Evolutionary conservation across 2,329 filamentous ascomycete genomes (phyloP).

Genomic region (Hymenoscyphus repandus): DNA sequence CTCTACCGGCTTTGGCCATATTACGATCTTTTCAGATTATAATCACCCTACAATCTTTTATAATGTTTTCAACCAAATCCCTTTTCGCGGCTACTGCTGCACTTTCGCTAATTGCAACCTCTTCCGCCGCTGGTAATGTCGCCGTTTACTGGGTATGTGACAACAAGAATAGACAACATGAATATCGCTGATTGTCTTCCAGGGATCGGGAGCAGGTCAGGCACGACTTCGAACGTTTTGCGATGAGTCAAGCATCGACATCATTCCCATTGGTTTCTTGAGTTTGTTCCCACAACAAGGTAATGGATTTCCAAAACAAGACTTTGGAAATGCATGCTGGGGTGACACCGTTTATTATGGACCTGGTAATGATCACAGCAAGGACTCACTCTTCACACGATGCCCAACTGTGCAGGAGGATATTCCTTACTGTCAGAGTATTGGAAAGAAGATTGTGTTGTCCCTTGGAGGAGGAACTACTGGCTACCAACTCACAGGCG

Average conservation of each 20-base stretch:
- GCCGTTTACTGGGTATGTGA: conserved; percentile 38
- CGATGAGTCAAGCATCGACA: conserved; percentile 35
- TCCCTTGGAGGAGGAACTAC: conserved; percentile 34
- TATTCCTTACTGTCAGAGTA: conserved; percentile 36
- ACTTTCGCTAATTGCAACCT: conserved; percentile 22
- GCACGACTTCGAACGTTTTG: conserved; percentile 35
- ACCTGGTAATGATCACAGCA: conserved; percentile 26
- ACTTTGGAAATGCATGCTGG: conserved; percentile 40
- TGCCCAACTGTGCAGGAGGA: conserved; percentile 35
- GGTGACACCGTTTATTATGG: conserved; percentile 22
- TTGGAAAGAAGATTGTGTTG: conserved; percentile 37
- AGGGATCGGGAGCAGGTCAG: conserved; percentile 39
- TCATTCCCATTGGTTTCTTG: conserved; percentile 40
- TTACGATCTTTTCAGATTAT: conserved; percentile 26
- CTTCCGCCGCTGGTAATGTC: conserved; percentile 33
- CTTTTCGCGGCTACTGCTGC: conserved; percentile 24
- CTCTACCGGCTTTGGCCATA: conserved; percentile 27
- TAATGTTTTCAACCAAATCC: conserved; percentile 29
- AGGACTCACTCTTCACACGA: conserved; percentile 31
- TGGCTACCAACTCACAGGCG: conserved; percentile 35
- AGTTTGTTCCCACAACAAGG: conserved; percentile 37
- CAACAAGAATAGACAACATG: background rate
- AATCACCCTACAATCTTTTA: conserved; percentile 15
- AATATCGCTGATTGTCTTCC: background rate
- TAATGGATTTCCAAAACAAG: conserved; percentile 37